Percentiles rank a stretch among this genome's conserved stretches.
Conservation (phyloP, 2,329 filamentous ascomycete genomes). For the Metarhizium brunneum region DNA sequence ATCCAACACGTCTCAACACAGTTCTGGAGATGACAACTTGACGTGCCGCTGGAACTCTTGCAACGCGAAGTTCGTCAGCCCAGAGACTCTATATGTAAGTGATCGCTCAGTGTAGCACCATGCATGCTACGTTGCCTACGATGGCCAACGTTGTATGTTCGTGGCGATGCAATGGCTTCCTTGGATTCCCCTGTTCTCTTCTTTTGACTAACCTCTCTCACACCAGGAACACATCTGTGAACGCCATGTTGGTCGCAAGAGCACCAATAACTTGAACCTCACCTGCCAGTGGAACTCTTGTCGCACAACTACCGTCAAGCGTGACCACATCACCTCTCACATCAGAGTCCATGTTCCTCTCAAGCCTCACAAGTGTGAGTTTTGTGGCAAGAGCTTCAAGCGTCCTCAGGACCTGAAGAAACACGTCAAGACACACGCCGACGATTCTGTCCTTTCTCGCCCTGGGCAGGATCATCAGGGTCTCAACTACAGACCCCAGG, state of each 20-base stretch:
- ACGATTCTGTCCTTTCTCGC: constrained; percentile 70
- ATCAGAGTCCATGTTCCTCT: constrained; percentile 97
- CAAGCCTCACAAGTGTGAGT: constrained; percentile 98
- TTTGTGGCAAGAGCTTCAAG: constrained; percentile 98
- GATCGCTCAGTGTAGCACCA: not conserved
- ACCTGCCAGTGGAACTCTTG: constrained; percentile 97
- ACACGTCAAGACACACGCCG: constrained; percentile 97
- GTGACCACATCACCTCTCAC: constrained; percentile 98
- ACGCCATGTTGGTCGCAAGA: constrained; percentile 96
- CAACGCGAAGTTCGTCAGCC: constrained; percentile 46
- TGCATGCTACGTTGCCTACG: not conserved
- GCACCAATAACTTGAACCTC: constrained; percentile 95
- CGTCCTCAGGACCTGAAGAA: constrained; percentile 98
- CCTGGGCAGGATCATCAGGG: constrained; percentile 42
- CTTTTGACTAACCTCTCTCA: not conserved
- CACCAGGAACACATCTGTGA: constrained; percentile 92
- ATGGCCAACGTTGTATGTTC: not conserved
- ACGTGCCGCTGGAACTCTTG: constrained; percentile 53
- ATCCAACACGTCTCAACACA: constrained; percentile 35
- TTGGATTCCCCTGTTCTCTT: not conserved
- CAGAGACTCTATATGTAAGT: constrained; percentile 53
- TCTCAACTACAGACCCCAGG: constrained; percentile 45
- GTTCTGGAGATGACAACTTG: constrained; percentile 41
- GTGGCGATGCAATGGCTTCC: not conserved
- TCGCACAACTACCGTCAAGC: constrained; percentile 94